Conservation (phyloP, 345 rosid genomes). For the Alliaria petiolata region DNA sequence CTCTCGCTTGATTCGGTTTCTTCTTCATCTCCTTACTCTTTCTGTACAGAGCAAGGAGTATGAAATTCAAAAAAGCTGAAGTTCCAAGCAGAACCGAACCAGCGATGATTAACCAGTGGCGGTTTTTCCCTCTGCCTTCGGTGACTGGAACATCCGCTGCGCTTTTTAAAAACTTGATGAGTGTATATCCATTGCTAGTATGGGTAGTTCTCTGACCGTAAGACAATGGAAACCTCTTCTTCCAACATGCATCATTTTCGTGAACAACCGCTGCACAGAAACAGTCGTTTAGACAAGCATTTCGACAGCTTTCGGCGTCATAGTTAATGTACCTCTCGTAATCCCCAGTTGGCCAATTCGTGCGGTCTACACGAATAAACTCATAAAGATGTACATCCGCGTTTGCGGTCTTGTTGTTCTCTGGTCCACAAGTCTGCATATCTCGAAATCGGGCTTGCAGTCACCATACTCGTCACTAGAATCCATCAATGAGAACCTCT, state of each 20-base stretch:
- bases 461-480: slow-evolving; percentile 35
- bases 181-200: slow-evolving; percentile 26
- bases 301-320: slow-evolving; percentile 40
- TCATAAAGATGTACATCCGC: slow-evolving; percentile 24
- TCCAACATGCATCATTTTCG: slow-evolving; percentile 36
- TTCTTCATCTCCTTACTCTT: neutral
- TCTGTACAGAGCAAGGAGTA: neutral
- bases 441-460: slow-evolving; percentile 33
- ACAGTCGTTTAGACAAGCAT: slow-evolving; percentile 49
- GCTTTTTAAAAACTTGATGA: slow-evolving; percentile 30
- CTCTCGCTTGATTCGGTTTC: neutral
- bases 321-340: slow-evolving; percentile 22
- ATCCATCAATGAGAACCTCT: slow-evolving; percentile 36
- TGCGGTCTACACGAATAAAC: slow-evolving; percentile 10
- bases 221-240: slow-evolving; percentile 47
- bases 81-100: neutral
- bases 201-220: slow-evolving; percentile 29
- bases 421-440: slow-evolving; percentile 33
- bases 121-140: neutral
- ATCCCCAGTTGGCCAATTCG: slow-evolving; percentile 38
- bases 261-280: slow-evolving; percentile 46
- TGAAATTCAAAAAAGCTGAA: neutral
- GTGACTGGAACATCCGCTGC: neutral
- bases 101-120: neutral
- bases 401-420: neutral